Conservation (phyloP, 208 protist genomes). For the Naegleria gruberi region DNA sequence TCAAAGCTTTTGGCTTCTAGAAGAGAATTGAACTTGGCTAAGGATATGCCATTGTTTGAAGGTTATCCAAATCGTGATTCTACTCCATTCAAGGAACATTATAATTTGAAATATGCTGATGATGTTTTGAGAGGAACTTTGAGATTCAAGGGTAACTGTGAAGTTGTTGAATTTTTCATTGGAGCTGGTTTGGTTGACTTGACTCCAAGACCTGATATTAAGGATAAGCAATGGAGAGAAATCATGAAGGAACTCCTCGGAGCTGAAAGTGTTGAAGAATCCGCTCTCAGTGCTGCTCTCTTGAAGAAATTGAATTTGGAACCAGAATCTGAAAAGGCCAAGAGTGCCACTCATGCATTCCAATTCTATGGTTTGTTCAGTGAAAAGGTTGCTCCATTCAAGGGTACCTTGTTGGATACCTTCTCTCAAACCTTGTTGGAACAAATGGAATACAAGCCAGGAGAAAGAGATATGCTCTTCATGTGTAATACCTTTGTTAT, state of each 20-base stretch:
- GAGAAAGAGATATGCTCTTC: constrained; percentile 48
- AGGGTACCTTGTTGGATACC: constrained; percentile 37
- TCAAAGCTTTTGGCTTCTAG: constrained; percentile 8
- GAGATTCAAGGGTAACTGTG: constrained; percentile 37
- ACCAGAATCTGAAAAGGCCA: constrained; percentile 16
- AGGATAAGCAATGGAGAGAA: constrained; percentile 26
- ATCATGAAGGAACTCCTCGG: constrained; percentile 17
- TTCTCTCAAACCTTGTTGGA: constrained; percentile 20
- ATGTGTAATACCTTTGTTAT: constrained; percentile 41
- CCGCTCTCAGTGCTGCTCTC: constrained; percentile 2
- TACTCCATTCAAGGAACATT: constrained; percentile 34
- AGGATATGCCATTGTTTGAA: constrained; percentile 32
- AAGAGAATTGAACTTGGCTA: constrained; percentile 25
- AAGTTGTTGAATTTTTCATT: constrained; percentile 20
- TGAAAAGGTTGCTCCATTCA: constrained; percentile 18
- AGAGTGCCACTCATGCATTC: constrained; percentile 16
- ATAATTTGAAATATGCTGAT: constrained; percentile 37
- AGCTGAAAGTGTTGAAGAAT: background rate
- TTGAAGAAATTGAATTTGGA: constrained; percentile 1
- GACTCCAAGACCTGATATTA: constrained; percentile 16
- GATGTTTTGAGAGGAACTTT: constrained; percentile 55
- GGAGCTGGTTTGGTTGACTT: constrained; percentile 26
- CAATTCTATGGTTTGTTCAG: constrained; percentile 42
- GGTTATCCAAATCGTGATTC: constrained; percentile 53
- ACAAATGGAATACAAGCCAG: constrained; percentile 32